Percentiles rank a stretch among this genome's conserved stretches.
Evolutionary conservation across 352 stramenopile species (phyloP).

Genomic region (Globisporangium orthogonon): DNA sequence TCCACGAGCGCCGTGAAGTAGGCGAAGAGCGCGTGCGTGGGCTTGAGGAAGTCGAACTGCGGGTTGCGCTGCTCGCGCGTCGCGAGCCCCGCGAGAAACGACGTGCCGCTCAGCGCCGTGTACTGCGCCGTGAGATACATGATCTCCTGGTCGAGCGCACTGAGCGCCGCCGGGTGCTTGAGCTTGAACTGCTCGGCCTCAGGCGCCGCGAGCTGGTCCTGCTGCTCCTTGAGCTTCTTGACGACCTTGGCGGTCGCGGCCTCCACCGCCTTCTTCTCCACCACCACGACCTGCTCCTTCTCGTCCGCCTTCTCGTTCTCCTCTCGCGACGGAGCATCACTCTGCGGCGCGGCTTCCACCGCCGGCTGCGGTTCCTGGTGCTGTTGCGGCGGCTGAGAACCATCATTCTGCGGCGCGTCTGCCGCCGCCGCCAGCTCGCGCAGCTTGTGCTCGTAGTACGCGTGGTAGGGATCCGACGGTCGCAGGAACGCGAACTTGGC

Average conservation of each 20-base stretch:
- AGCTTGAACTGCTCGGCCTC: conserved; percentile 78
- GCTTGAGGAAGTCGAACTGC: conserved; percentile 97
- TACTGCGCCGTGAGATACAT: conserved; percentile 99
- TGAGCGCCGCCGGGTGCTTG: conserved; percentile 86
- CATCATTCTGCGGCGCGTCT: conserved; percentile 1
- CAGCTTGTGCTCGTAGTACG: conserved; percentile 98
- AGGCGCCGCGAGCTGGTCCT: conserved; percentile 51
- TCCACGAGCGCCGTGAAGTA: conserved; percentile 99
- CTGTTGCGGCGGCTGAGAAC: conserved; percentile 13
- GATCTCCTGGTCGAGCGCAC: conserved; percentile 93
- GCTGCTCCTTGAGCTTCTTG: conserved; percentile 90
- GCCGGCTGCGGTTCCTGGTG: neutral
- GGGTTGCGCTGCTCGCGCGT: conserved; percentile 96
- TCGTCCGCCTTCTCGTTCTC: conserved; percentile 9
- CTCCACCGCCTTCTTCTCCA: conserved; percentile 84
- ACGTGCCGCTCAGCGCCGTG: conserved; percentile 91
- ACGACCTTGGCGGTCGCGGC: conserved; percentile 76
- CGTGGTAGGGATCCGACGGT: conserved; percentile 93
- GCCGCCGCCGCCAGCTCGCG: conserved; percentile 59
- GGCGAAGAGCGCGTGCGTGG: conserved; percentile 94
- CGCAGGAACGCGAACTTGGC: conserved; percentile 98
- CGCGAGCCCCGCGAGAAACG: conserved; percentile 93
- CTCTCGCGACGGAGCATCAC: neutral
- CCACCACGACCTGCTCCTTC: conserved; percentile 41
- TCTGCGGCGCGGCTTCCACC: neutral